These are phyloP conservation scores for Yamadazyma jaroonii DNA, from an alignment of 1,139 yeast species.

Conservation along the genomic window DNA sequence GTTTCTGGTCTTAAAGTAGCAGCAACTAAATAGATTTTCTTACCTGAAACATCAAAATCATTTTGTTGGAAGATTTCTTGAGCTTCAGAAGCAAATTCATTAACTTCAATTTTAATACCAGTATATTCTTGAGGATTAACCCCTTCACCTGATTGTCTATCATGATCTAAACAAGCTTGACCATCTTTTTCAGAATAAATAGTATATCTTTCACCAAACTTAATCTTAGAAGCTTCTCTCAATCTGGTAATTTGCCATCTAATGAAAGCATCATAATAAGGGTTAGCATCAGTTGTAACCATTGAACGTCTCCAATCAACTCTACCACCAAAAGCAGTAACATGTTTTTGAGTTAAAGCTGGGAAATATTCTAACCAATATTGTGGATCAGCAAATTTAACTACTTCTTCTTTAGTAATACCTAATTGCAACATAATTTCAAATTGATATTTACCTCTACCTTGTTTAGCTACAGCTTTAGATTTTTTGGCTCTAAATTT, in stretches of 20 bases:
- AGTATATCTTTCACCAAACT: slow-evolving; percentile 97
- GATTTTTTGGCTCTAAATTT: slow-evolving; percentile 91
- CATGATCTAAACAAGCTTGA: slow-evolving; percentile 99
- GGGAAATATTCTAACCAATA: slow-evolving; percentile 94
- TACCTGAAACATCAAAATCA: slow-evolving; percentile 43
- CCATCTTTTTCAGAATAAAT: slow-evolving; percentile 97
- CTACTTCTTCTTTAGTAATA: slow-evolving; percentile 75
- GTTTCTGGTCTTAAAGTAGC: slow-evolving; percentile 99
- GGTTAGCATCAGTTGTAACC: slow-evolving; percentile 93
- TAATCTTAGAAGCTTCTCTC: slow-evolving; percentile 83
- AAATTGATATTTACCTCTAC: slow-evolving; percentile 90
- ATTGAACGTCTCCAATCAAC: slow-evolving; percentile 98
- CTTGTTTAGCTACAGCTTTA: slow-evolving; percentile 90
- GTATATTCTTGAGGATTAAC: slow-evolving; percentile 95
- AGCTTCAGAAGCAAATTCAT: slow-evolving; percentile 62
- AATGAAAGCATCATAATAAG: slow-evolving; percentile 91
- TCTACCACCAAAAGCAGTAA: slow-evolving; percentile 82
- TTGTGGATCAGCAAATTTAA: slow-evolving; percentile 82
- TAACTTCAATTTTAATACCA: slow-evolving; percentile 79
- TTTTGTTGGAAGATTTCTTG: slow-evolving; percentile 45
- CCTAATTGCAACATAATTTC: slow-evolving; percentile 96
- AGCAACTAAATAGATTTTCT: slow-evolving; percentile 81
- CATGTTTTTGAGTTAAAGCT: slow-evolving; percentile 79
- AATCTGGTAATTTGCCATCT: slow-evolving; percentile 96
- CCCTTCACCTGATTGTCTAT: slow-evolving; percentile 96